These are phyloP conservation scores for Salix arbutifolia DNA, from an alignment of 345 rosid genomes.

Conservation along the genomic window DNA sequence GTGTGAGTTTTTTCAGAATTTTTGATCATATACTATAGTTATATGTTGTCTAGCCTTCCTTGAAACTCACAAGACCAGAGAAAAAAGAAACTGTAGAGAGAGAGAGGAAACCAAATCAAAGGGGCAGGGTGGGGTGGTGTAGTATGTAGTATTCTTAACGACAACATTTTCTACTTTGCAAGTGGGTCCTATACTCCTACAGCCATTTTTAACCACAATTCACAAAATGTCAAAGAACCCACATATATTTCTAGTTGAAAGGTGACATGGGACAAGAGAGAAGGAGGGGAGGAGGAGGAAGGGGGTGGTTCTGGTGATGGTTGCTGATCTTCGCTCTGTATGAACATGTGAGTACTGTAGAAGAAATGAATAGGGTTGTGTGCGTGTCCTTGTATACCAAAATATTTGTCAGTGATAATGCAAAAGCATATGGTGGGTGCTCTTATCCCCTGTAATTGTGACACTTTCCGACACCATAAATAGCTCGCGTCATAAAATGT, in stretches of 20 bases:
- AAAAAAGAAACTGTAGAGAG: too few relatives aligned
- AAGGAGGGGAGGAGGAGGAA: background rate
- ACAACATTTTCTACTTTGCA: slow-evolving; percentile 9
- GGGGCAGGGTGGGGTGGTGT: background rate
- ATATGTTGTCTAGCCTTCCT: slow-evolving; percentile 3
- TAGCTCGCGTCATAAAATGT: background rate
- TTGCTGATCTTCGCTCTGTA: background rate
- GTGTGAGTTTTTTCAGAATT: slow-evolving; percentile 8
- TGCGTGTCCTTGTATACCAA: background rate
- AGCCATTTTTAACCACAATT: slow-evolving; percentile 38
- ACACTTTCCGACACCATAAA: background rate
- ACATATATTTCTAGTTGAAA: slow-evolving; percentile 20
- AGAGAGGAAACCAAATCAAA: background rate
- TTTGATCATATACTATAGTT: background rate
- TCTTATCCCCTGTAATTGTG: background rate
- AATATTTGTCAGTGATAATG: slow-evolving; percentile 15
- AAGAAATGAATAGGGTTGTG: background rate
- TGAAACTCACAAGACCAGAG: background rate
- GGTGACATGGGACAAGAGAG: background rate
- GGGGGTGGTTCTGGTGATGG: background rate
- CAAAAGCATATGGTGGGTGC: background rate
- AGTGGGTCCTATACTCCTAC: slow-evolving; percentile 28
- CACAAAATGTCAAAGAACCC: slow-evolving; percentile 35
- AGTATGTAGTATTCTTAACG: slow-evolving; percentile 20
- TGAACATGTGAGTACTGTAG: background rate